Base-by-base conservation (phyloP, 441 rosid genomes). In the Erysimum pusillum region DNA sequence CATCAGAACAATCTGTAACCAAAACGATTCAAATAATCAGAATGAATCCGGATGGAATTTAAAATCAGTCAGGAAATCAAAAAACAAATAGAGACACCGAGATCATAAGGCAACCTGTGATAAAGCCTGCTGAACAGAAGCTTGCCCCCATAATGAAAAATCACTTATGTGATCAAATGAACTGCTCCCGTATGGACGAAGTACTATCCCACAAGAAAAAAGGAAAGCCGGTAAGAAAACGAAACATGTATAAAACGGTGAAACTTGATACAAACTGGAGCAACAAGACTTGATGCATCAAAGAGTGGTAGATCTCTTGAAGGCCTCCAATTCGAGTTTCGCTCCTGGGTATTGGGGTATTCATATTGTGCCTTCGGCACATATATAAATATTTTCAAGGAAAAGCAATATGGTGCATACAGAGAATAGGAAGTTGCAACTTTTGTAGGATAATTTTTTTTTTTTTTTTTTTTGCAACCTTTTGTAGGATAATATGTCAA, bases 141-240 rank as follows among this genome's bases (percentile, higher is more conserved):
- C 86, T 80, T 90, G 97, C 74, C 79, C 86, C 97, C 97, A 92
- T 41, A 68, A 87, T 66, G 89, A 82, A 86, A 92, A 89, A 62
- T 87, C 90, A 84, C 80, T 92, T 77, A 84, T 66, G 76, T 83
- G 83, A 74, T 90, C 96, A 67, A 79, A 69, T 63, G 69, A 58
- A 76, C 83, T 79, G 81, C 79, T 85, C 69, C 83, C 63, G 25
- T 78, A 77, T 64, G 97, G 96, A 53, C 96, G 90, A 76, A 92
- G 92, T 56, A 90, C 97, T 92, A 53, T 59, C 69, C 80, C 66
- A 46, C 62, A 56, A 56, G 39, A 10, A 38, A 39, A 69, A 28
- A 28, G 34, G 34, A 4, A 38, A 45, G 62, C 22, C 22, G 42
- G 52, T 34, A 25, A 68, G 62, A 35, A 31, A 9, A 45, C 7